A percentile compares a stretch with the other conserved stretches of the same genome.
These are phyloP conservation scores for Laguncularia racemosa DNA, from an alignment of 345 rosid genomes.

Conservation along the genomic window DNA sequence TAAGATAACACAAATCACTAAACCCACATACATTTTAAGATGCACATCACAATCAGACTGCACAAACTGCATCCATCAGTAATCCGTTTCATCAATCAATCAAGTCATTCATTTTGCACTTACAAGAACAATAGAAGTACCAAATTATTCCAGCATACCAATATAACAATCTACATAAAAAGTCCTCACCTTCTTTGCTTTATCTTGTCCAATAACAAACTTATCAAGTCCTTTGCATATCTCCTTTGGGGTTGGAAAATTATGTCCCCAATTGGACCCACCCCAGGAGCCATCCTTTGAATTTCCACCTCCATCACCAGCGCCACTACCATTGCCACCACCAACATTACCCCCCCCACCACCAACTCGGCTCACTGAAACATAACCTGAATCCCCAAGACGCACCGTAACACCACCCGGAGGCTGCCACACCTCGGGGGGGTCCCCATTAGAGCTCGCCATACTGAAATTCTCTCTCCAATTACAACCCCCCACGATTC, in stretches of 20 bases:
- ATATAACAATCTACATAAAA: conserved; percentile 6
- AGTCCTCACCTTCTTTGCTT: conserved; percentile 79
- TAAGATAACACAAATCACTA: too few relatives aligned
- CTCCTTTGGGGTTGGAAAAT: conserved; percentile 94
- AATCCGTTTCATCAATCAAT: not conserved
- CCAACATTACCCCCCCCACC: conserved; percentile 11
- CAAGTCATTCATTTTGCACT: not conserved
- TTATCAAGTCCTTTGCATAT: conserved; percentile 86
- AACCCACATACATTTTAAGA: too few relatives aligned
- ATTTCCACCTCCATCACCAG: conserved; percentile 23
- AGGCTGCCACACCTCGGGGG: conserved; percentile 99
- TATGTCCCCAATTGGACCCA: conserved; percentile 80
- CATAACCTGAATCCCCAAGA: conserved; percentile 4
- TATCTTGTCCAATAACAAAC: conserved; percentile 97
- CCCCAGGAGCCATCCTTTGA: conserved; percentile 82
- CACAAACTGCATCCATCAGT: too few relatives aligned
- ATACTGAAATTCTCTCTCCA: conserved; percentile 23
- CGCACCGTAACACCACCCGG: conserved; percentile 70
- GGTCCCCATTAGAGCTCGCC: conserved; percentile 63
- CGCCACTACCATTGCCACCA: not conserved
- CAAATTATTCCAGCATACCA: too few relatives aligned
- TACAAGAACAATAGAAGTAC: not conserved
- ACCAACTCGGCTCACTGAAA: not conserved
- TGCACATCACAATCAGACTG: too few relatives aligned
- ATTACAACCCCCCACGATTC: conserved; percentile 13